A percentile compares a stretch with the other conserved stretches of the same genome.
These are phyloP conservation scores for Trichoderma endophyticum DNA, from an alignment of 2,329 filamentous ascomycete species.

Conservation along the genomic window DNA sequence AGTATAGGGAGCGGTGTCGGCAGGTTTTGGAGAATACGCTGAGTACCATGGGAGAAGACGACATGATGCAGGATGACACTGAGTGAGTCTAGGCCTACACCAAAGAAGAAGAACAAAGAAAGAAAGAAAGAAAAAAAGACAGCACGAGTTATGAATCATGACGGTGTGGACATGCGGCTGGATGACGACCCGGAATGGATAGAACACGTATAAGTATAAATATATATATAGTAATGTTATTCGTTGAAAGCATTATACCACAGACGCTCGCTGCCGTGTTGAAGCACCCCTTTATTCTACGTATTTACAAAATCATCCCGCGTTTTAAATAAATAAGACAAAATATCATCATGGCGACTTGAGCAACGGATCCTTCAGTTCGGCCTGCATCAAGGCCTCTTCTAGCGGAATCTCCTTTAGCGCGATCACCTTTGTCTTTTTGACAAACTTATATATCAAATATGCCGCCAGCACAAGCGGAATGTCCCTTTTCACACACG, in stretches of 20 bases:
- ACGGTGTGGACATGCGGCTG: not conserved
- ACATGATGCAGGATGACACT: conserved; percentile 24
- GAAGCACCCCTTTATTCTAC: not conserved
- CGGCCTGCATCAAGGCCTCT: conserved; percentile 47
- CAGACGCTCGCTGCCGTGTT: not conserved
- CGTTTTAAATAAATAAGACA: not conserved
- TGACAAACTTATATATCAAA: conserved; percentile 62
- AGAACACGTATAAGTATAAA: not conserved
- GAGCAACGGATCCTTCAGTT: conserved; percentile 1
- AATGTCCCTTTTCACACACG: conserved; percentile 58
- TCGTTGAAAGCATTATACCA: not conserved
- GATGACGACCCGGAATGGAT: not conserved
- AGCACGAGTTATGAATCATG: not conserved
- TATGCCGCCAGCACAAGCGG: conserved; percentile 57
- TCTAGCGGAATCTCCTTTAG: conserved; percentile 51
- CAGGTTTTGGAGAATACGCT: conserved; percentile 46
- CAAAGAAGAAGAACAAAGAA: not conserved
- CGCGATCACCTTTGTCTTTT: conserved; percentile 55
- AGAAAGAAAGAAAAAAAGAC: not conserved
- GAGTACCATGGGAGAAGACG: conserved; percentile 36
- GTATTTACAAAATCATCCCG: not conserved
- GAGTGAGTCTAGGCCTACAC: not conserved
- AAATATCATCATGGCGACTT: not conserved
- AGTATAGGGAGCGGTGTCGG: conserved; percentile 49
- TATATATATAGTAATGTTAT: conserved; percentile 13